Percentiles rank a stretch among this genome's conserved stretches.
These are phyloP conservation scores for Eucalyptus erythrocorys DNA, from an alignment of 345 rosid species.

Conservation along the genomic window DNA sequence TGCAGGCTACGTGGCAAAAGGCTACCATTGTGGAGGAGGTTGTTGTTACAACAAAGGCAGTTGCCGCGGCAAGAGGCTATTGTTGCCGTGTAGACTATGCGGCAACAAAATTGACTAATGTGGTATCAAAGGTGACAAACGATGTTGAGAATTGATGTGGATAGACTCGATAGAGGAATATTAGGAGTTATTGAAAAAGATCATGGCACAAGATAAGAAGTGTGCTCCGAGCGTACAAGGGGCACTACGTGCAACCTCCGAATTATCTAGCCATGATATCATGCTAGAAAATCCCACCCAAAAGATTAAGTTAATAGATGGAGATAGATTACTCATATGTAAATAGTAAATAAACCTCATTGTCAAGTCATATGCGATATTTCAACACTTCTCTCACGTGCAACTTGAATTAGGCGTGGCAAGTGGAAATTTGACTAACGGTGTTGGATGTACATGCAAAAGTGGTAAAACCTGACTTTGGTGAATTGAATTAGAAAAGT, in stretches of 20 bases:
- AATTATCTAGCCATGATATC: neutral
- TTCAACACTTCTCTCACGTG: neutral
- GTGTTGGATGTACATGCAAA: neutral
- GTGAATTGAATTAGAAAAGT: neutral
- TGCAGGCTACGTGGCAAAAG: neutral
- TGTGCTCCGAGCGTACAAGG: neutral
- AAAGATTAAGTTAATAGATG: neutral
- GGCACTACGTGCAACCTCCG: fast-evolving
- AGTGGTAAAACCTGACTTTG: neutral
- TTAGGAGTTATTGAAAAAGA: neutral
- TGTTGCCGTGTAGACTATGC: neutral
- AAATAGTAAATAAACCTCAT: neutral
- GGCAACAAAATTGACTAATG: neutral
- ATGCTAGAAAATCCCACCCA: neutral
- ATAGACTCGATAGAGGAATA: neutral
- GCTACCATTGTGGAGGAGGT: neutral
- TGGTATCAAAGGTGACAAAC: neutral
- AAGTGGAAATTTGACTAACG: neutral
- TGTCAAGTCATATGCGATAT: neutral
- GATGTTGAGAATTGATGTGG: neutral
- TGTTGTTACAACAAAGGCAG: neutral
- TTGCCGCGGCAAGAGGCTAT: neutral
- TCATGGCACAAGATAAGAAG: neutral
- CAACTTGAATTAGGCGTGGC: neutral
- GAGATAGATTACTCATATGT: fast-evolving